Evolutionary conservation across 306 rosid genomes (phyloP).

Genomic region (Ormosia emarginata): DNA sequence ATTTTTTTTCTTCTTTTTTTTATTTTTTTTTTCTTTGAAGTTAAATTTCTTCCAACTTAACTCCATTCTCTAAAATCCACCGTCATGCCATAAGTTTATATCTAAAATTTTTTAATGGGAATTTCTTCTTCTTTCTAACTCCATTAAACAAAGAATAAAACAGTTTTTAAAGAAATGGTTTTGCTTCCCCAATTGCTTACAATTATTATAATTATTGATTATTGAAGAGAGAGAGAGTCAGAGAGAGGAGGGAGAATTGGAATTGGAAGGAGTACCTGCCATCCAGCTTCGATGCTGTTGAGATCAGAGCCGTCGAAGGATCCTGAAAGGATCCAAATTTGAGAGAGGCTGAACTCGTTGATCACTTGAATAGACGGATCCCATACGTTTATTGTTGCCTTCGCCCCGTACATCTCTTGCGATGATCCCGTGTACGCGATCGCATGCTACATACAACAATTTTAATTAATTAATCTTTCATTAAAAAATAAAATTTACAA

Average conservation of each 20-base stretch:
- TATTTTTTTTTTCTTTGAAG: too few species aligned
- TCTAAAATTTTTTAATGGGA: not conserved
- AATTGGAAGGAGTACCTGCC: constrained; percentile 69
- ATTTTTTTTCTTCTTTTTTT: too few species aligned
- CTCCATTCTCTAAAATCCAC: too few species aligned
- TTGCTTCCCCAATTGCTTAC: not conserved
- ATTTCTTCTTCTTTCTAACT: not conserved
- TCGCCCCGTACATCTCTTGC: constrained; percentile 78
- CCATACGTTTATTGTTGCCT: constrained; percentile 94
- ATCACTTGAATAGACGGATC: constrained; percentile 67
- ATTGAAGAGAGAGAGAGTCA: not conserved
- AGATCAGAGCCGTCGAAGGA: constrained; percentile 96
- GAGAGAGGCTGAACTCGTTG: constrained; percentile 92
- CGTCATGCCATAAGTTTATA: not conserved
- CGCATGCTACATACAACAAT: constrained; percentile 57
- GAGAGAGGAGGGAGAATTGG: not conserved
- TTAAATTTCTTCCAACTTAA: too few species aligned
- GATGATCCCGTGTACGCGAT: constrained; percentile 75
- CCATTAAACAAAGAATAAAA: not conserved
- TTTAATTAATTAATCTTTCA: not conserved
- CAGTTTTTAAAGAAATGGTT: not conserved
- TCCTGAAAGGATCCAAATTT: constrained; percentile 92
- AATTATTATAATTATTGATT: not conserved
- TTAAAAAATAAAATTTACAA: not conserved
- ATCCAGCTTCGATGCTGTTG: constrained; percentile 98